Evolutionary conservation across 805 yeast genomes (phyloP).

Genomic region (Candida glaebosa): DNA sequence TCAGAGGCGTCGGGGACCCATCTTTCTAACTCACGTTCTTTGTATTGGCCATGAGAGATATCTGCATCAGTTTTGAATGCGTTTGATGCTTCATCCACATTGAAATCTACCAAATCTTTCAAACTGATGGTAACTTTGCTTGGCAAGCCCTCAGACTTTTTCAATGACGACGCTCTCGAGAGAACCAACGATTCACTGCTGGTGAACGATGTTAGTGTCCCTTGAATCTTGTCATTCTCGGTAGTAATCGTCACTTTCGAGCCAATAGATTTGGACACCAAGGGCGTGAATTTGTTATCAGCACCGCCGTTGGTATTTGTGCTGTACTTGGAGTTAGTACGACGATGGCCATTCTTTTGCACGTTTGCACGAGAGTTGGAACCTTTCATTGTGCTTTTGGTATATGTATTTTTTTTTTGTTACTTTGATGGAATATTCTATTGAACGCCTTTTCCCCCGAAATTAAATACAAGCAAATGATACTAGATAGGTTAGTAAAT

Average conservation of each 20-base stretch:
- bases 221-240: conserved; percentile 51
- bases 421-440: conserved; percentile 1
- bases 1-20: conserved; percentile 73
- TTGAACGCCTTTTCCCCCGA: conserved; percentile 5
- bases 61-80: conserved; percentile 81
- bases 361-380: conserved; percentile 16
- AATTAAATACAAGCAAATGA: conserved; percentile 2
- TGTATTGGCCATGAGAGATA: conserved; percentile 53
- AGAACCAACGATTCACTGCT: neutral
- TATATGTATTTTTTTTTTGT: neutral
- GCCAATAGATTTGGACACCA: conserved; percentile 58
- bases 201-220: conserved; percentile 39
- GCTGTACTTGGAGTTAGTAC: conserved; percentile 17
- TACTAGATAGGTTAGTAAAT: conserved; percentile 4
- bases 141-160: conserved; percentile 34
- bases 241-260: conserved; percentile 55
- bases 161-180: neutral
- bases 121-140: conserved; percentile 44
- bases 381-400: conserved; percentile 18
- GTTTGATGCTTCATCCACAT: conserved; percentile 31
- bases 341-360: conserved; percentile 22
- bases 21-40: conserved; percentile 71
- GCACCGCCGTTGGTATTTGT: conserved; percentile 7
- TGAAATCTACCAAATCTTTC: conserved; percentile 50
- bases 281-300: conserved; percentile 49